Evolutionary conservation across 192 early-diverging fungal species (phyloP), one percentile per base, ranked within the genome.

Genomic region (Piromyces sp.): DNA sequence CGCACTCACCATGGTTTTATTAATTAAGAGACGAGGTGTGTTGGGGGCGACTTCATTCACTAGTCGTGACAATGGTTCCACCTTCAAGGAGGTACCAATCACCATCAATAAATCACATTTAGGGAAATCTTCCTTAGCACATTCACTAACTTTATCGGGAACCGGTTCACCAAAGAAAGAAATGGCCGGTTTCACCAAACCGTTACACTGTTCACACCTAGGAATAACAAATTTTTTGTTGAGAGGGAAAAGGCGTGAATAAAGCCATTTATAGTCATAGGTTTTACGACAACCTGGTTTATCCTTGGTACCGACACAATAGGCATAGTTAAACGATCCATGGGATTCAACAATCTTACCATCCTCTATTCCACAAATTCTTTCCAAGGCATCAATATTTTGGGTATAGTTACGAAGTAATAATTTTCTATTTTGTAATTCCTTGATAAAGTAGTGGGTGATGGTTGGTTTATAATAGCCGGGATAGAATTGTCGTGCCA

Each of bases 311-410:
- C 95, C 94, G 79, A 95, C 88, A 85, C 97, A 99, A 29, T 89
- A 90, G 17, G 96, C 93, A 5, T 87, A 86, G 16, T 93, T 92
- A 86, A 99, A 99, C 26, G 94, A 94, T 11, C 97, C 97, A 88
- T 99, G 97, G 0, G 97, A 95, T 82, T 97, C 96, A 6, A 99
- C 94, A 14, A 98, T 84, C n/a, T 68, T 68, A 11, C 11, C 11
- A 68, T 68, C 51, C 22, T 17, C 19, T 68, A 68, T 26, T 12
- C 96, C 96, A 16, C 96, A 92, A 0, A 94, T 82, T 15, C 95
- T 91, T 86, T 99, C 97, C 16, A 99, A 86, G 13, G 92, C 95
- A 87, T 99, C 97, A 82, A 99, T 97, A 84, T 99, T 99, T 85
- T 68, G 97, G 30, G 96, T 98, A 85, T 95, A 97, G 80, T 94